These are phyloP conservation scores for Coemansia sp. DNA, from an alignment of 192 early-diverging fungal genomes.

Conservation along the genomic window DNA sequence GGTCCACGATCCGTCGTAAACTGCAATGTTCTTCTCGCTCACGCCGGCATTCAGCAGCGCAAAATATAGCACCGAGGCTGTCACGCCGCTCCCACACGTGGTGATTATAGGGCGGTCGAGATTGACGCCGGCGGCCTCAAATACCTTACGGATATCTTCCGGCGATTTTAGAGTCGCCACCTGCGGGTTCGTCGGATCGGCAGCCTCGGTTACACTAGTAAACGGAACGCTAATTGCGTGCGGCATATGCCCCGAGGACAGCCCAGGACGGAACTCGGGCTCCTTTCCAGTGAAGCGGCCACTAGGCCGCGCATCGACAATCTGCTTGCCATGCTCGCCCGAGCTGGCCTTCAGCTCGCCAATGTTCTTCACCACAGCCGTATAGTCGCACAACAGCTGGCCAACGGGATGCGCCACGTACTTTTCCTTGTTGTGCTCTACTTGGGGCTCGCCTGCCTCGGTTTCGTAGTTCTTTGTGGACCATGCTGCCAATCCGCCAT, in stretches of 20 bases:
- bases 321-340: conserved; percentile 36
- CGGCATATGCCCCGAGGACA: conserved; percentile 84
- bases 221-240: conserved; percentile 74
- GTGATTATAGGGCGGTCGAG: conserved; percentile 69
- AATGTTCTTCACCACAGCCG: conserved; percentile 57
- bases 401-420: conserved; percentile 22
- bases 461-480: conserved; percentile 32
- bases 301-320: conserved; percentile 72
- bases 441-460: conserved; percentile 38
- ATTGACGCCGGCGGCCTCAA: conserved; percentile 63
- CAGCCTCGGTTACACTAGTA: conserved; percentile 54
- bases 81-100: conserved; percentile 87
- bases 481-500: conserved; percentile 91
- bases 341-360: conserved; percentile 29
- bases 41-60: conserved; percentile 70
- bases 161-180: conserved; percentile 47
- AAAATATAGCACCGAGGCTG: conserved; percentile 78
- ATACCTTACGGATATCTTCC: conserved; percentile 56
- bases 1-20: conserved; percentile 92
- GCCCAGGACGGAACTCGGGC: conserved; percentile 76
- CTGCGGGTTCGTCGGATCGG: conserved; percentile 18
- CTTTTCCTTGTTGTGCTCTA: neutral
- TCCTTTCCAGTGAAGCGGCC: conserved; percentile 58
- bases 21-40: conserved; percentile 54
- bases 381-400: conserved; percentile 58